Conservation (phyloP, 1,284 basidiomycete species). For the Ustilago hordei region DNA sequence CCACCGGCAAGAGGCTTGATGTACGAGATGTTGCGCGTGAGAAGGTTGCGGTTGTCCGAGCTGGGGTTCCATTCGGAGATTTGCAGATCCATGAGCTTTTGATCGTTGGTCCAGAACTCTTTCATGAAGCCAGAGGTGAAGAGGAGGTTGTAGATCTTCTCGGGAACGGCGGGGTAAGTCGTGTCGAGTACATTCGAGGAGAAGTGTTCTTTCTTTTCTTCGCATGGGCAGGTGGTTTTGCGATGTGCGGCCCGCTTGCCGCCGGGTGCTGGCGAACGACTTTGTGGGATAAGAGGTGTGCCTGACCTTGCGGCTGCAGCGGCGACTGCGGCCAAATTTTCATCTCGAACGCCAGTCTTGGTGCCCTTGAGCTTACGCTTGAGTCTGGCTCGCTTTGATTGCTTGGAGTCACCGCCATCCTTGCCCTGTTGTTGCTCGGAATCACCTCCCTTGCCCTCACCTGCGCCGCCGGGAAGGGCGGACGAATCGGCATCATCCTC, state of each 20-base stretch:
- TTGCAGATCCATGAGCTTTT: slow-evolving; percentile 77
- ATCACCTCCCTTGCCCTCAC: slow-evolving; percentile 28
- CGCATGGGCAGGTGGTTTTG: slow-evolving; percentile 81
- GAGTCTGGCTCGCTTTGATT: slow-evolving; percentile 56
- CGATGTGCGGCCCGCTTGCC: slow-evolving; percentile 66
- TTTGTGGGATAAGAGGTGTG: slow-evolving; percentile 43
- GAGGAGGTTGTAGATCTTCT: slow-evolving; percentile 94
- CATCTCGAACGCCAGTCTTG: slow-evolving; percentile 50
- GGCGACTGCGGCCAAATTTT: slow-evolving; percentile 43
- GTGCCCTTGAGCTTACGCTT: slow-evolving; percentile 57
- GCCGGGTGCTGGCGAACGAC: slow-evolving; percentile 34
- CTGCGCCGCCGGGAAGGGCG: slow-evolving; percentile 19
- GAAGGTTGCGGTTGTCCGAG: slow-evolving; percentile 76
- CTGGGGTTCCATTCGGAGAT: slow-evolving; percentile 65
- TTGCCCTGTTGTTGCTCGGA: slow-evolving; percentile 26
- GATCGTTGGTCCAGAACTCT: slow-evolving; percentile 87
- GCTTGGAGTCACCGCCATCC: slow-evolving; percentile 33
- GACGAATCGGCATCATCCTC: slow-evolving; percentile 45
- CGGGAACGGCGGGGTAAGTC: slow-evolving; percentile 87
- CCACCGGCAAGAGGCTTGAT: slow-evolving; percentile 90
- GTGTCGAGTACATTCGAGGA: slow-evolving; percentile 81
- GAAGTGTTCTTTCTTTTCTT: slow-evolving; percentile 79
- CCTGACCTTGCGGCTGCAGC: slow-evolving; percentile 44
- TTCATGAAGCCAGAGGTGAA: slow-evolving; percentile 96
- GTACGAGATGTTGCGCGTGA: slow-evolving; percentile 89